Evolutionary conservation across 495 filamentous ascomycete species (phyloP), one percentile per base, ranked within the genome.

Genomic region (Aspergillus ostianus): DNA sequence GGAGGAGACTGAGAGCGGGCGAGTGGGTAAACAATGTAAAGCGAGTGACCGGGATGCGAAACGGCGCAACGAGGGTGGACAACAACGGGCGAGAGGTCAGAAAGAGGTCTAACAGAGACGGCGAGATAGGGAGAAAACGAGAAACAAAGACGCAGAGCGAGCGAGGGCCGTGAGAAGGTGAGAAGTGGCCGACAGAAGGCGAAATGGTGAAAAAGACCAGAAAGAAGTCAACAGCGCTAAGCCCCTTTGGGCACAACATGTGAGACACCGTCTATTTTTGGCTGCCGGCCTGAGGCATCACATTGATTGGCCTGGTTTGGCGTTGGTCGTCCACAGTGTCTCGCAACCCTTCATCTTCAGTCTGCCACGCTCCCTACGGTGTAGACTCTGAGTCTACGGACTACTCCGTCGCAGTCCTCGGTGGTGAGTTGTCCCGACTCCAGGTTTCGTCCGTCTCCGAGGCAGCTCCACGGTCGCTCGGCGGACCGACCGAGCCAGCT

Each of bases 221-320:
- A 41, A 17, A 41, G 36, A 41, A 41, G 36, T 4, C 36, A 41
- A 41, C 36, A 13, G 36, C 36, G 36, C 36, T 41, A 41, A 17
- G 1, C 58, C 65, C 36, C 7, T 47, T 65, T 56, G 53, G 62
- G 62, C 29, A 47, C 6, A 32, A 6, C 53, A 44, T 59, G 60
- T 68, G 65, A 68, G 65, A 68, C 65, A 68, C 47, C 17, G 44
- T 48, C 62, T 68, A 65, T 68, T 68, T 67, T 64, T 67, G 62
- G 56, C 44, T 10, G 19, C 9, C 18, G n/a, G 32, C n/a, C 53
- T 17, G 17, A 46, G 32, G 9, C n/a, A 29, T 56, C 18, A 13
- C n/a, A 47, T 45, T 18, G 12, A 27, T 47, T 41, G 36, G 36
- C 36, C 13, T 41, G 10, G 13, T 12, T 15, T 13, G 30, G 30